Evolutionary conservation across 306 rosid genomes (phyloP), one percentile per base, ranked within the genome.

Genomic region (Fragaria iinumae): DNA sequence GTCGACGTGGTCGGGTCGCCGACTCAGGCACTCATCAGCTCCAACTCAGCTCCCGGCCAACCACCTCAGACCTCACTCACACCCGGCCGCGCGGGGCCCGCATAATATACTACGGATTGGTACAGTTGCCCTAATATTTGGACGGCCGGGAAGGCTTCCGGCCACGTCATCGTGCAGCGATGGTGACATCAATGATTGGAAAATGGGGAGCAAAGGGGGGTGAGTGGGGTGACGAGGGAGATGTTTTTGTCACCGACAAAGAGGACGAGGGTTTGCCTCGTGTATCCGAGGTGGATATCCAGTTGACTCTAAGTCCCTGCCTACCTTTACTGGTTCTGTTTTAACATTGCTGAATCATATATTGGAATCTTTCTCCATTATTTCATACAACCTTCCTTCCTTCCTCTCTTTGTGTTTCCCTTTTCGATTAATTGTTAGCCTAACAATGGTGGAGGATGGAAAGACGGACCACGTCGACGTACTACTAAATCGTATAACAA

Each of bases 241-340:
- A 0, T 12, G 2, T 25, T 0, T 63, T 74, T 67, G 84, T 80
- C 84, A 6, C 72, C n/a, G 47, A 71, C 64, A 8, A 14, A n/a
- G 45, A 52, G 56, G 76, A 72, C 81, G 67, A 66, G 72, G 78
- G 3, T 76, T 48, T 11, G 76, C 81, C 62, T 80, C 79, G 87
- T 72, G 84, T 72, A 76, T 72, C 79, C 76, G 70, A 80, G 77
- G 81, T 83, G 81, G 83, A 76, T 45, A 3, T 0, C 20, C 18
- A 36, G 29, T 67, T 67, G 68, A 79, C 75, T 59, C 62, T 48
- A 36, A 8, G 45, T 17, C 8, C 18, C 47, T 43, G 1, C 18
- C 4, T 3, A 2, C 38, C 41, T 29, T 52, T 64, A 63, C 21
- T 23, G 72, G 64, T 36, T 21, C 44, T 62, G 67, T 29, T 53